Evolutionary conservation across 306 rosid species (phyloP), one percentile per base, ranked within the genome.

Genomic region (Dalbergia oliveri): DNA sequence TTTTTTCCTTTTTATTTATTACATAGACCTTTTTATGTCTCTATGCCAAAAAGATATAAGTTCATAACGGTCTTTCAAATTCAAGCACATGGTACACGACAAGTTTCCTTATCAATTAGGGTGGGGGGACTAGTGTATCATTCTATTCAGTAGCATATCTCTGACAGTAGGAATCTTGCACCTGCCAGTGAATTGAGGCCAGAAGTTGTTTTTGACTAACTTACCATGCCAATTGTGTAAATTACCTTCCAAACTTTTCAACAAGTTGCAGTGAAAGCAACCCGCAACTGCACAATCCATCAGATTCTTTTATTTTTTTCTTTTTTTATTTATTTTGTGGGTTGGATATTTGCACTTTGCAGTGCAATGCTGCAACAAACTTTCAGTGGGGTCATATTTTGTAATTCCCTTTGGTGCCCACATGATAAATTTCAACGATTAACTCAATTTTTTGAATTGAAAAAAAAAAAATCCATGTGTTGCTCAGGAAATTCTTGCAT

Each of bases 61-160:
- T 54, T 54, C 21, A 47, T 49, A 82, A 57, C 63, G 18, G 83
- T 15, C 23, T 66, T 72, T 53, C 19, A 80, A 73, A 8, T 73
- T 70, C 56, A 67, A 76, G 88, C 88, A 87, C 83, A 82, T 90
- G 88, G 88, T 86, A 81, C 81, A 45, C 41, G 75, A 86, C 84
- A 81, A 84, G 65, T 47, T 56, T 80, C 69, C 76, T 75, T 74
- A 70, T 16, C 31, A 73, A 54, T 5, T 1, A 45, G 11, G 9
- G 3, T 39, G 26, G n/a, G 57, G 72, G 68, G 4, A n/a, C 59
- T 23, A 39, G 76, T 51, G 84, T 71, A 84, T 82, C 83, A 66
- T n/a, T 81, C 15, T 64, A 62, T 53, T 78, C 71, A 65, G 81
- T 60, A 76, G 74, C 82, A 60, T 64, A 88, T 85, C 87, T 83